Conservation (phyloP, 2,329 filamentous ascomycete genomes). For the Talaromyces piceae region DNA sequence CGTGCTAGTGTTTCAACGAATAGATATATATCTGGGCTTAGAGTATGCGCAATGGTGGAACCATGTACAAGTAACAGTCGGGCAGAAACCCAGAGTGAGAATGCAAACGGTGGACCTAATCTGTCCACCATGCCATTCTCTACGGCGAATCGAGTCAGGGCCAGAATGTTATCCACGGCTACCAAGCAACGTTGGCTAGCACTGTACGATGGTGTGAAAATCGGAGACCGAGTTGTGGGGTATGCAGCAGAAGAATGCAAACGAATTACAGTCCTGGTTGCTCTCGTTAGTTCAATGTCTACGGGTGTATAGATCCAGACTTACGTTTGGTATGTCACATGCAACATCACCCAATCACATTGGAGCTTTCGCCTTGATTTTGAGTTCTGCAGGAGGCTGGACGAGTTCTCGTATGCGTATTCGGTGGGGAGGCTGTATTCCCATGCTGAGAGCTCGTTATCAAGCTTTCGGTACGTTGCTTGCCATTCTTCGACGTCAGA, state of each 20-base stretch:
- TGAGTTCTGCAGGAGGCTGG: slow-evolving; percentile 62
- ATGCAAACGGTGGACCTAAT: slow-evolving; percentile 83
- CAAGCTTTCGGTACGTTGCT: slow-evolving; percentile 74
- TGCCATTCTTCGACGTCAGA: slow-evolving; percentile 88
- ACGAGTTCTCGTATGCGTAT: slow-evolving; percentile 66
- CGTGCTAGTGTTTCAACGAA: slow-evolving; percentile 75
- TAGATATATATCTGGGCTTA: slow-evolving; percentile 70
- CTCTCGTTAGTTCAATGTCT: background rate
- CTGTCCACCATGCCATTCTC: slow-evolving; percentile 67
- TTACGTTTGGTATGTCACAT: slow-evolving; percentile 79
- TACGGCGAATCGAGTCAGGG: slow-evolving; percentile 70
- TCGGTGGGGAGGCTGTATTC: slow-evolving; percentile 75
- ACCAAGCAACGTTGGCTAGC: slow-evolving; percentile 75
- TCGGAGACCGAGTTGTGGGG: slow-evolving; percentile 77
- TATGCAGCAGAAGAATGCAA: slow-evolving; percentile 90
- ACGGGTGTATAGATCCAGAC: slow-evolving; percentile 18
- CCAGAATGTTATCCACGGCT: slow-evolving; percentile 75
- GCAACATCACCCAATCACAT: slow-evolving; percentile 83
- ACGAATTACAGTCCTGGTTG: slow-evolving; percentile 66
- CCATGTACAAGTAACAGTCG: slow-evolving; percentile 82
- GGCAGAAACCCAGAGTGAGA: slow-evolving; percentile 86
- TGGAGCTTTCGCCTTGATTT: slow-evolving; percentile 63
- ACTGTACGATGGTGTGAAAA: slow-evolving; percentile 82
- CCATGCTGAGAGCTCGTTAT: slow-evolving; percentile 72
- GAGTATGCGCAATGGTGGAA: slow-evolving; percentile 76